Percentiles rank a stretch among this genome's conserved stretches.
Conservation (phyloP, 179 eudicot species). For the Beta macrorhiza region DNA sequence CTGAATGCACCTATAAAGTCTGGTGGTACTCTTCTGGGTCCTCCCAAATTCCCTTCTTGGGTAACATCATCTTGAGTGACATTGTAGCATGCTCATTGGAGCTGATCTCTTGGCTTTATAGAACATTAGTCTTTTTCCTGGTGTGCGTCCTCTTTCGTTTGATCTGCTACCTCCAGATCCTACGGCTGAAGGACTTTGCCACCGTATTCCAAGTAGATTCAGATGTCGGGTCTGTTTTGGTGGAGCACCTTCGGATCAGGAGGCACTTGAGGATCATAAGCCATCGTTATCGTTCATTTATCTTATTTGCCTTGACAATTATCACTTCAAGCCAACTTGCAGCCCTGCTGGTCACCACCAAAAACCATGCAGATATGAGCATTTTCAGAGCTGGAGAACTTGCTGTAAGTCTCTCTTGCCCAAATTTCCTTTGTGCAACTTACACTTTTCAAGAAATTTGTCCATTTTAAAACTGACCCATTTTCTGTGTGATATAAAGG, state of each 20-base stretch:
- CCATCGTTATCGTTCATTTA: slow-evolving; percentile 75
- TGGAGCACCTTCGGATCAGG: slow-evolving; percentile 85
- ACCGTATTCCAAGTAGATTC: slow-evolving; percentile 67
- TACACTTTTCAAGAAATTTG: no score
- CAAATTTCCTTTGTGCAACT: background rate
- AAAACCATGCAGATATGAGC: slow-evolving; percentile 46
- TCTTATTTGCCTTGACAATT: slow-evolving; percentile 54
- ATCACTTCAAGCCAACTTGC: slow-evolving; percentile 73
- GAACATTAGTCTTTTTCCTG: slow-evolving; percentile 81
- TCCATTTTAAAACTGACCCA: no score
- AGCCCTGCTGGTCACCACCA: slow-evolving; percentile 65
- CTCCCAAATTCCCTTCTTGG: slow-evolving; percentile 69
- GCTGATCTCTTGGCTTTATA: slow-evolving; percentile 86
- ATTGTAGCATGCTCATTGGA: slow-evolving; percentile 67
- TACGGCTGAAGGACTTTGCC: slow-evolving; percentile 86
- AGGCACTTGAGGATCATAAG: slow-evolving; percentile 79
- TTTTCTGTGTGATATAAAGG: background rate
- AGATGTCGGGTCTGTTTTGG: slow-evolving; percentile 66
- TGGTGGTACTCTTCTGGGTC: slow-evolving; percentile 95
- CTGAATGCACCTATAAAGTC: slow-evolving; percentile 75
- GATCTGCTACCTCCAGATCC: slow-evolving; percentile 88
- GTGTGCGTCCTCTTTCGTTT: slow-evolving; percentile 92
- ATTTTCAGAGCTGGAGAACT: slow-evolving; percentile 79
- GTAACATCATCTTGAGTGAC: slow-evolving; percentile 60
- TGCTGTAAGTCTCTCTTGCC: slow-evolving; percentile 49